Conservation (phyloP, 352 stramenopile species). For the Phytopythium delawarense region DNA sequence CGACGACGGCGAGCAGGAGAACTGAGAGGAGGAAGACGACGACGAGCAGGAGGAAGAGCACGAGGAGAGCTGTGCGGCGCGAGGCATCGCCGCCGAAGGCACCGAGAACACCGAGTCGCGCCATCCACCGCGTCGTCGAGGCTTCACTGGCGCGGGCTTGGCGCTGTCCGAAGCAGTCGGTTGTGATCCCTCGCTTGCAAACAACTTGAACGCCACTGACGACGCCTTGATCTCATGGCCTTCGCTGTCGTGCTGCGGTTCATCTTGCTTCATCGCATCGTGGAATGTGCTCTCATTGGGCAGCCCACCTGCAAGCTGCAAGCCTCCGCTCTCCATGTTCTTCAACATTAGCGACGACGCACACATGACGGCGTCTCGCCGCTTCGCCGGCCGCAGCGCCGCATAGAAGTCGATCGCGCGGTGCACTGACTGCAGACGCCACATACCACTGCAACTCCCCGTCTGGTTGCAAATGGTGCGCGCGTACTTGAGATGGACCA, state of each 20-base stretch:
- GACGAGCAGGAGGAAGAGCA: constrained; percentile 2
- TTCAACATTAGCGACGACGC: neutral
- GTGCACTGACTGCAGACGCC: constrained; percentile 38
- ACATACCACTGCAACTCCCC: constrained; percentile 26
- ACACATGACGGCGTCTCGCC: constrained; percentile 28
- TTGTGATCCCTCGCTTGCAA: constrained; percentile 3
- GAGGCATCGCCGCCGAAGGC: constrained; percentile 2
- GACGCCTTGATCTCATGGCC: neutral
- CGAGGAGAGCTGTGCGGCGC: neutral
- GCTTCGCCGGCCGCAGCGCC: constrained; percentile 20
- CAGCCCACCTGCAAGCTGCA: neutral
- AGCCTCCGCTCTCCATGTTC: neutral
- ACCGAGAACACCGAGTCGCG: constrained; percentile 16
- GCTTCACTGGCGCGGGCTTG: neutral
- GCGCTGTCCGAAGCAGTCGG: neutral
- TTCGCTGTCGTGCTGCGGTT: constrained; percentile 2
- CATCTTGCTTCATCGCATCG: neutral
- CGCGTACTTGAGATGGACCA: constrained; percentile 33
- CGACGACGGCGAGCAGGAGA: constrained; percentile 3
- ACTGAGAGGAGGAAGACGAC: constrained; percentile 4
- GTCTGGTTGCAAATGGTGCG: constrained; percentile 46
- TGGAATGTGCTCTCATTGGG: neutral
- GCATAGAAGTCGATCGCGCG: constrained; percentile 56
- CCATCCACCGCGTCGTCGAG: constrained; percentile 2
- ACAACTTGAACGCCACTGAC: constrained; percentile 11